Percentiles rank a stretch among this genome's conserved stretches.
These are phyloP conservation scores for Phytophthora ohioensis DNA, from an alignment of 352 stramenopile species.

Conservation along the genomic window DNA sequence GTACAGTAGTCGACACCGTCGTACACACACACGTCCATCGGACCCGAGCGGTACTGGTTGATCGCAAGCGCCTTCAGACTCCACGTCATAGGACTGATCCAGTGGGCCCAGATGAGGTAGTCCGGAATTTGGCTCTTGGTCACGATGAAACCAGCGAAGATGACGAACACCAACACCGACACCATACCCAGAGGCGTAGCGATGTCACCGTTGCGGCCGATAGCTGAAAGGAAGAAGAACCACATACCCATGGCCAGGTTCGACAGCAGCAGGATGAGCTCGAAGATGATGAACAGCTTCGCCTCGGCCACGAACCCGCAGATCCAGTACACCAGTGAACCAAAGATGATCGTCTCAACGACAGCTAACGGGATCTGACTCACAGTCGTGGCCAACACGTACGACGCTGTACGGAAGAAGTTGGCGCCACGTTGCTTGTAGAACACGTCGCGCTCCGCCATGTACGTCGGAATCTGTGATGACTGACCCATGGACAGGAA, in stretches of 20 bases:
- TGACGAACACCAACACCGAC: constrained; percentile 50
- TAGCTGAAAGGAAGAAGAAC: constrained; percentile 36
- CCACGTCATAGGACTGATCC: constrained; percentile 66
- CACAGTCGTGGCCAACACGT: constrained; percentile 57
- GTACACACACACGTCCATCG: constrained; percentile 43
- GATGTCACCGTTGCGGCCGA: constrained; percentile 36
- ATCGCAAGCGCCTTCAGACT: constrained; percentile 50
- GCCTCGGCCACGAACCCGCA: constrained; percentile 58
- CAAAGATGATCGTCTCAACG: constrained; percentile 80
- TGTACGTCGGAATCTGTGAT: constrained; percentile 70
- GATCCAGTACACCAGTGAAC: constrained; percentile 86
- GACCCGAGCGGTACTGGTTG: constrained; percentile 51
- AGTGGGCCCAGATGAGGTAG: constrained; percentile 65
- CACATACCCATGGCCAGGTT: constrained; percentile 53
- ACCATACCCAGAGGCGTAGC: constrained; percentile 52
- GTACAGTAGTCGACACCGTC: constrained; percentile 37
- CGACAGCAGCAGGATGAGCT: constrained; percentile 47
- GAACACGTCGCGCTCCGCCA: constrained; percentile 67
- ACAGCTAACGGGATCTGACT: constrained; percentile 49
- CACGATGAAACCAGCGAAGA: constrained; percentile 49
- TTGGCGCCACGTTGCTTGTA: constrained; percentile 86
- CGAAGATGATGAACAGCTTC: constrained; percentile 48
- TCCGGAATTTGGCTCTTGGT: constrained; percentile 50
- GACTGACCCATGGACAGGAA: constrained; percentile 80
- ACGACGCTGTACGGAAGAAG: constrained; percentile 74